Conservation (phyloP, 2,329 filamentous ascomycete species). For the Pezicula radicicola region DNA sequence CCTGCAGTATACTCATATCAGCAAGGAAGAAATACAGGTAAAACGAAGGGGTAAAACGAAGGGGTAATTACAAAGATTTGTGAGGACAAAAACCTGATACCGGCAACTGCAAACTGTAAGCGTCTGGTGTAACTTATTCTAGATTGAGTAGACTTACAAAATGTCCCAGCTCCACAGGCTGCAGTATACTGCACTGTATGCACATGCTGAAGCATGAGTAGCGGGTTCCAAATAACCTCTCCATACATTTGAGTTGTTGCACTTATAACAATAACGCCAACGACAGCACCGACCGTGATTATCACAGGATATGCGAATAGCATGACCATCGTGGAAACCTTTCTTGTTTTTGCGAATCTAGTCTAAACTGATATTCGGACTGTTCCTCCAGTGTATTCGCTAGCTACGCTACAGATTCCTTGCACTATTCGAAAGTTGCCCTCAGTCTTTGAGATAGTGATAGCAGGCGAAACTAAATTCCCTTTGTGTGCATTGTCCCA, state of each 20-base stretch:
- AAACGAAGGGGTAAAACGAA: neutral
- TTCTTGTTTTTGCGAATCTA: neutral
- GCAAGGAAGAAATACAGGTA: no score
- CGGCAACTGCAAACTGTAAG: constrained; percentile 1
- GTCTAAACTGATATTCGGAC: neutral
- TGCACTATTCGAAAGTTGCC: neutral
- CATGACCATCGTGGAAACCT: neutral
- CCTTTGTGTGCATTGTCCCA: neutral
- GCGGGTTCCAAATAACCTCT: neutral
- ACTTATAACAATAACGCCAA: neutral
- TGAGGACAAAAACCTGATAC: constrained; percentile 9
- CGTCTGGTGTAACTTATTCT: no score
- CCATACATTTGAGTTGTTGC: neutral
- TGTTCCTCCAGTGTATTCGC: neutral
- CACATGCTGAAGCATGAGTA: constrained; percentile 11
- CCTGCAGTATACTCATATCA: no score
- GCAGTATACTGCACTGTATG: constrained; percentile 7
- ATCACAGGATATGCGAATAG: neutral
- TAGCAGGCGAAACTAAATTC: neutral
- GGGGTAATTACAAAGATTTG: constrained; percentile 10
- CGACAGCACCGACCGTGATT: neutral
- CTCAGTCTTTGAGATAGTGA: neutral
- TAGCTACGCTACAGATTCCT: neutral
- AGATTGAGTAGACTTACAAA: neutral
- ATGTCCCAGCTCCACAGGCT: constrained; percentile 10